Percentiles rank a stretch among this genome's conserved stretches.
Conservation (phyloP, 2,329 filamentous ascomycete species). For the Teratosphaeria nubilosa region DNA sequence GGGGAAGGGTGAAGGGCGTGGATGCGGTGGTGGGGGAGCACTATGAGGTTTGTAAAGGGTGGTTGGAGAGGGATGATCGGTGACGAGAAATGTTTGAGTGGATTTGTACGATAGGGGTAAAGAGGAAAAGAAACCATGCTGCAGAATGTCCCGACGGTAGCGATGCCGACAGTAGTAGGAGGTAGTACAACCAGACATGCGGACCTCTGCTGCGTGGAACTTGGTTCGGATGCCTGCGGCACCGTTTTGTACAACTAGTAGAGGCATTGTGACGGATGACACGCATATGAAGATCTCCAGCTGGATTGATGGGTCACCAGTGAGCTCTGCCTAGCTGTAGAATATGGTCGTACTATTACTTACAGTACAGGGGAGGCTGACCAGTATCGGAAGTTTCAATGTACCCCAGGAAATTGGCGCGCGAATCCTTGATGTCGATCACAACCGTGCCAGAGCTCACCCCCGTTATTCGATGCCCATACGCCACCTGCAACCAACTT, state of each 20-base stretch:
- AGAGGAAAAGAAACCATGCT: not conserved
- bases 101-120: not conserved
- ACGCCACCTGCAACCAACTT: not conserved
- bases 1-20: constrained; percentile 29
- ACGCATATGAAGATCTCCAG: no score
- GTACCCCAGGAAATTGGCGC: not conserved
- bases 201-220: not conserved
- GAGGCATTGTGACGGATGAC: not conserved
- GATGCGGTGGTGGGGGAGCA: constrained; percentile 28
- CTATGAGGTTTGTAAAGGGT: constrained; percentile 31
- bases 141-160: not conserved
- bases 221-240: not conserved
- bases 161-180: no score
- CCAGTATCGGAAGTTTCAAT: not conserved
- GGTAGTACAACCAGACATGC: no score
- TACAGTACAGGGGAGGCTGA: no score
- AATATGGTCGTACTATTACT: no score
- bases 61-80: constrained; percentile 29
- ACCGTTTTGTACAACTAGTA: not conserved
- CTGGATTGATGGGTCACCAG: no score
- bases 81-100: not conserved
- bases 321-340: no score
- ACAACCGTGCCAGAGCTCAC: not conserved
- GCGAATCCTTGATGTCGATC: not conserved
- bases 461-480: not conserved